Conservation (phyloP, 2,329 filamentous ascomycete species). For the Penicillium glabrum region DNA sequence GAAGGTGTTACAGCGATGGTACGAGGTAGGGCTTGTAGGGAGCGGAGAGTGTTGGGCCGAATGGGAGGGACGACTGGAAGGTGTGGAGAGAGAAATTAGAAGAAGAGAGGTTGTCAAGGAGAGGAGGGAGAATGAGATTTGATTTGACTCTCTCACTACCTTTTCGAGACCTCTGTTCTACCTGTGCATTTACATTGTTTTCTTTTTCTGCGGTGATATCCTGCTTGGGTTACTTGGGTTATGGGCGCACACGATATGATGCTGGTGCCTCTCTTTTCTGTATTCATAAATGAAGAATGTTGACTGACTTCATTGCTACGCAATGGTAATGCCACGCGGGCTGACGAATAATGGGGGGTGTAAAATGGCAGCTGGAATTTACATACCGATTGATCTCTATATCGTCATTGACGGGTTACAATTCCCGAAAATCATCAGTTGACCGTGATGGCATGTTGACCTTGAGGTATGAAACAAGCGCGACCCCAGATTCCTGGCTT, state of each 20-base stretch:
- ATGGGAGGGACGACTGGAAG: slow-evolving; percentile 66
- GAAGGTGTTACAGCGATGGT: slow-evolving; percentile 65
- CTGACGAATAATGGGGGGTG: background rate
- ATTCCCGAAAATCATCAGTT: background rate
- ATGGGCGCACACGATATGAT: background rate
- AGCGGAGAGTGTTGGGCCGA: slow-evolving; percentile 69
- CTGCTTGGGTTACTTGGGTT: background rate
- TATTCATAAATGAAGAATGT: background rate
- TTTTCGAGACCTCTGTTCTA: background rate
- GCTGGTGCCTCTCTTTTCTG: background rate
- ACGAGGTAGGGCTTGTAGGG: slow-evolving; percentile 68
- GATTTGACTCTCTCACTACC: background rate
- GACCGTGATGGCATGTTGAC: background rate
- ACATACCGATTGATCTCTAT: background rate
- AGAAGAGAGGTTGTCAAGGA: slow-evolving; percentile 61
- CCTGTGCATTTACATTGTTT: background rate
- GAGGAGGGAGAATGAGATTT: slow-evolving; percentile 51
- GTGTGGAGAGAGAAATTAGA: slow-evolving; percentile 64
- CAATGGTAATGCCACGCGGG: background rate
- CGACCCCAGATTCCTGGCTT: background rate
- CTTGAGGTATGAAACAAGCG: background rate
- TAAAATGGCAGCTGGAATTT: background rate
- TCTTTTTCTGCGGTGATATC: background rate
- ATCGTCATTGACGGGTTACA: background rate
- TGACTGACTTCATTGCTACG: background rate